These are phyloP conservation scores for Adenanthera pavonina DNA, from an alignment of 306 rosid species.

Conservation along the genomic window DNA sequence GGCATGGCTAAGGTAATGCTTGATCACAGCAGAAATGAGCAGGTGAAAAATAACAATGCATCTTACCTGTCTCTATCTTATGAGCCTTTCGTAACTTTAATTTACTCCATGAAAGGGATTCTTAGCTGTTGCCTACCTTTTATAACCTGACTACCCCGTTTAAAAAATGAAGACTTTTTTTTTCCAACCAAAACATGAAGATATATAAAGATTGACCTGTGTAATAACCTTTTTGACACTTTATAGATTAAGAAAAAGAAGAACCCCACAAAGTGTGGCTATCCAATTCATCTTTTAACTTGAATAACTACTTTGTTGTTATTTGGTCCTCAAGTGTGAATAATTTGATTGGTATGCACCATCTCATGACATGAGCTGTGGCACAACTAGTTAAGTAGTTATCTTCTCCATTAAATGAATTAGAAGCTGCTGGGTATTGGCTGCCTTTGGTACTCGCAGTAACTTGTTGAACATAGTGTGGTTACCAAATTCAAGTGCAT, in stretches of 20 bases:
- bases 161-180: neutral
- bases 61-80: conserved; percentile 16
- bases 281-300: neutral
- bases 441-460: neutral
- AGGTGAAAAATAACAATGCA: neutral
- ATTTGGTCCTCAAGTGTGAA: neutral
- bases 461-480: neutral
- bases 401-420: conserved; percentile 33
- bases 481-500: neutral
- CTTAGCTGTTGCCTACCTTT: conserved; percentile 15
- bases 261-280: neutral
- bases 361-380: conserved; percentile 17
- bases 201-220: neutral
- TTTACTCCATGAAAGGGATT: conserved; percentile 28
- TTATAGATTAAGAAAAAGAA: neutral
- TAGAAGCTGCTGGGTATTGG: conserved; percentile 2
- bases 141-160: neutral
- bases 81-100: conserved; percentile 21
- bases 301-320: neutral
- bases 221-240: neutral
- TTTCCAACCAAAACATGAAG: neutral
- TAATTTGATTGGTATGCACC: neutral
- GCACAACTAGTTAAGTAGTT: neutral
- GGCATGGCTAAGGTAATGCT: conserved; percentile 23
- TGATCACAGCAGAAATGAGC: neutral